A percentile compares a stretch with the other conserved stretches of the same genome.
Conservation (phyloP, 441 rosid species). For the Pelargonium fulgidum region DNA sequence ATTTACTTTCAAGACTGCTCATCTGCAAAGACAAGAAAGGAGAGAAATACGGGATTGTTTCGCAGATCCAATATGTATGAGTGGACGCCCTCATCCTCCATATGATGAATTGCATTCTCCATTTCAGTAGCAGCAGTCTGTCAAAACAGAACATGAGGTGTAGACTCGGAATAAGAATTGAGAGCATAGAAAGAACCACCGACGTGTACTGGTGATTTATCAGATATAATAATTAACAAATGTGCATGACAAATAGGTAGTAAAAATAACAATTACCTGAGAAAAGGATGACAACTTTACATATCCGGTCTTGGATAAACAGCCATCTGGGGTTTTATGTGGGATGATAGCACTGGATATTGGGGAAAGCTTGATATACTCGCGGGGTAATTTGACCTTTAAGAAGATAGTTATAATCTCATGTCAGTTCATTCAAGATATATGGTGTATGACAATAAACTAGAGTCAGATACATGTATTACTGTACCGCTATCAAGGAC, state of each 20-base stretch:
- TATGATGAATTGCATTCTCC: slow-evolving; percentile 55
- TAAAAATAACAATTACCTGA: slow-evolving; percentile 39
- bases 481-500: neutral
- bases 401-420: slow-evolving; percentile 17
- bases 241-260: neutral
- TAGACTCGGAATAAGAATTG: neutral
- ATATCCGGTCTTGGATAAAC: slow-evolving; percentile 61
- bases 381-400: slow-evolving; percentile 72
- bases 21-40: neutral
- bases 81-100: slow-evolving; percentile 68
- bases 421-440: slow-evolving; percentile 16
- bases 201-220: neutral
- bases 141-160: slow-evolving; percentile 19
- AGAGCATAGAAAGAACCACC: neutral
- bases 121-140: slow-evolving; percentile 81
- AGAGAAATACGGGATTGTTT: slow-evolving; percentile 61
- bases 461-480: neutral
- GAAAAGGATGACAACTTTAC: slow-evolving; percentile 71
- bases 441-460: neutral
- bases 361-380: slow-evolving; percentile 67
- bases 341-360: slow-evolving; percentile 73
- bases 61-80: slow-evolving; percentile 79
- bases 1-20: slow-evolving; percentile 9
- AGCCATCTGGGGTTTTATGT: slow-evolving; percentile 65
- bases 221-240: neutral